Evolutionary conservation across 2,329 filamentous ascomycete genomes (phyloP).

Genomic region (Clarireedia monteithiana): DNA sequence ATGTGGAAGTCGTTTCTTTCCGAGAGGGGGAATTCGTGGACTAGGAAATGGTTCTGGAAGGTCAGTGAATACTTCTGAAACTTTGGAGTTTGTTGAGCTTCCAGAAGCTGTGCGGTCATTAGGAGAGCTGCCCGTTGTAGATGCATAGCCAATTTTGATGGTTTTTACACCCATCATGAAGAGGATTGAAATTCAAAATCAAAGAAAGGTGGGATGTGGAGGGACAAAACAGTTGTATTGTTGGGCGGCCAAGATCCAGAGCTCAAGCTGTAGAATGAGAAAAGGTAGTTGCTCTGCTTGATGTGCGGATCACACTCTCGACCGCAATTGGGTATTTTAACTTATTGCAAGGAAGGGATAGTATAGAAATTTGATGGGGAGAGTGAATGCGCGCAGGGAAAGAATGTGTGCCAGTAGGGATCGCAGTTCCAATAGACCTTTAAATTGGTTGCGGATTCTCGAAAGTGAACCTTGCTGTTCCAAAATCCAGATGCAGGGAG

Average conservation of each 20-base stretch:
- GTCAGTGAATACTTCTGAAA: slow-evolving; percentile 22
- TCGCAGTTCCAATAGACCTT: not conserved
- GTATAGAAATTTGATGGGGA: not conserved
- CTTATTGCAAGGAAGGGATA: not conserved
- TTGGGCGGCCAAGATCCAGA: not conserved
- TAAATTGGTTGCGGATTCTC: too few relatives aligned
- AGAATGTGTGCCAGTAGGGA: not conserved
- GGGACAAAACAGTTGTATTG: not conserved
- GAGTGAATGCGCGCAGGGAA: not conserved
- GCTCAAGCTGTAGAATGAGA: too few relatives aligned
- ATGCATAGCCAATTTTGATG: slow-evolving; percentile 24
- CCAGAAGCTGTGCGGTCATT: slow-evolving; percentile 6
- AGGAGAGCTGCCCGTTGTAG: slow-evolving; percentile 4
- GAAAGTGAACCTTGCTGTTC: slow-evolving; percentile 1
- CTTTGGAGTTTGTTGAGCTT: slow-evolving; percentile 12
- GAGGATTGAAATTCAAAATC: not conserved
- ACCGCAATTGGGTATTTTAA: not conserved
- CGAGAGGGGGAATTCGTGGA: slow-evolving; percentile 13
- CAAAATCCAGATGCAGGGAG: not conserved
- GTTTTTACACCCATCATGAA: slow-evolving; percentile 17
- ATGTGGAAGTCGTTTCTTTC: slow-evolving; percentile 19
- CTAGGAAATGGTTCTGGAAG: slow-evolving; percentile 31
- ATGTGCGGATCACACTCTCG: too few relatives aligned
- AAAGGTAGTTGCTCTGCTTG: too few relatives aligned
- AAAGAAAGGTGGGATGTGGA: not conserved